A percentile compares a stretch with the other conserved stretches of the same genome.
These are phyloP conservation scores for Quercus bicolor DNA, from an alignment of 306 rosid species.

Conservation along the genomic window DNA sequence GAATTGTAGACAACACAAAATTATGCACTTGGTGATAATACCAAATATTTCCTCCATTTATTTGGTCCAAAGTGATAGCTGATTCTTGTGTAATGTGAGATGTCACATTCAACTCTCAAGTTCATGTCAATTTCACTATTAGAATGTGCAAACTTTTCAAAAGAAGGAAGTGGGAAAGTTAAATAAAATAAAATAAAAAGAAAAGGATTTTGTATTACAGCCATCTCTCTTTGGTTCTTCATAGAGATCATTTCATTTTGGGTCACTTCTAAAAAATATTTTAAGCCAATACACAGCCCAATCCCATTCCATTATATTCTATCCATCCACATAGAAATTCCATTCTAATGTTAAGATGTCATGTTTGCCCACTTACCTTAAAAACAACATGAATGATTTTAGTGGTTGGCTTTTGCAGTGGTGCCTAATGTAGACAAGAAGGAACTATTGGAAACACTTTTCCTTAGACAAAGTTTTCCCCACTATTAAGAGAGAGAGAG, in stretches of 20 bases:
- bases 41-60: slow-evolving; percentile 31
- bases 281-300: slow-evolving; percentile 28
- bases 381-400: slow-evolving; percentile 26
- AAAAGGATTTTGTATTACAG: slow-evolving; percentile 30
- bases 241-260: slow-evolving; percentile 24
- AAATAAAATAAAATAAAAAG: neutral
- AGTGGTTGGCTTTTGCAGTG: slow-evolving; percentile 33
- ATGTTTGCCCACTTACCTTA: slow-evolving; percentile 47
- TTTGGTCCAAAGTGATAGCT: slow-evolving; percentile 48
- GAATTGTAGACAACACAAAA: slow-evolving; percentile 49
- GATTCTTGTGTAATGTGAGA: slow-evolving; percentile 25
- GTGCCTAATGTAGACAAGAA: slow-evolving; percentile 49
- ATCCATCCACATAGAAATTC: slow-evolving; percentile 31
- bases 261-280: slow-evolving; percentile 18
- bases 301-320: slow-evolving; percentile 19
- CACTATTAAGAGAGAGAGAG: slow-evolving; percentile 26
- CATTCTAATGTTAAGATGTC: slow-evolving; percentile 23
- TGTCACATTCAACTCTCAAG: slow-evolving; percentile 46
- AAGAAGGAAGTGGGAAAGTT: slow-evolving; percentile 13
- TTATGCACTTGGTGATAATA: slow-evolving; percentile 52
- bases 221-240: slow-evolving; percentile 32
- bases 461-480: slow-evolving; percentile 44
- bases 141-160: slow-evolving; percentile 29
- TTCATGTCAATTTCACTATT: slow-evolving; percentile 32
- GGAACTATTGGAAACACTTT: slow-evolving; percentile 42